These are phyloP conservation scores for Sungouiella thailandica DNA, from an alignment of 805 yeast species.

Conservation along the genomic window DNA sequence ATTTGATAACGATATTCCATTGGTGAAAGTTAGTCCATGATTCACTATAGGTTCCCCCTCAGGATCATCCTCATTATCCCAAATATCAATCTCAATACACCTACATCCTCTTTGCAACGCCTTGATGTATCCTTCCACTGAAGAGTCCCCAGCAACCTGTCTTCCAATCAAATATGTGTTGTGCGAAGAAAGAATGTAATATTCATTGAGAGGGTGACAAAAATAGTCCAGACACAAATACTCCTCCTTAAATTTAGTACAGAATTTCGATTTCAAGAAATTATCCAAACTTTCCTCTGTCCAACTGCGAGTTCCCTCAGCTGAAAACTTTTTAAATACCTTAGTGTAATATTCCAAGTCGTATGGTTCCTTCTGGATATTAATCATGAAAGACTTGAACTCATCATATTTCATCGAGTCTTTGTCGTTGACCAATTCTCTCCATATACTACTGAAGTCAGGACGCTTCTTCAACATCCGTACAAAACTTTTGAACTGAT, in stretches of 20 bases:
- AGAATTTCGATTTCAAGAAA: conserved; percentile 9
- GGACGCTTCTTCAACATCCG: conserved; percentile 56
- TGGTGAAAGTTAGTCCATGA: conserved; percentile 84
- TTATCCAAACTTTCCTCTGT: conserved; percentile 2
- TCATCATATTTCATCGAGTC: conserved; percentile 17
- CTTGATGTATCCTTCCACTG: conserved; percentile 83
- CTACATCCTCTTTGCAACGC: conserved; percentile 90
- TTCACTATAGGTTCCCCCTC: conserved; percentile 74
- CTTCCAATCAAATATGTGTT: conserved; percentile 88
- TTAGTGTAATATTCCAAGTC: conserved; percentile 23
- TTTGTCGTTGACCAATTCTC: conserved; percentile 19
- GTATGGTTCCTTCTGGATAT: conserved; percentile 44
- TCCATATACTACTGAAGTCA: conserved; percentile 56
- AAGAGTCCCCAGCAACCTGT: conserved; percentile 81
- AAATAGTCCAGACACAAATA: conserved; percentile 18
- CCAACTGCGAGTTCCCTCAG: conserved; percentile 12
- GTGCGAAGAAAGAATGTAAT: conserved; percentile 89
- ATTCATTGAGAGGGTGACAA: conserved; percentile 67
- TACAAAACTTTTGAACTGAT: conserved; percentile 74
- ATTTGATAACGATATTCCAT: conserved; percentile 60
- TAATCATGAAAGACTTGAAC: conserved; percentile 37
- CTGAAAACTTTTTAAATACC: conserved; percentile 23
- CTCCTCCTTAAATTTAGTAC: conserved; percentile 6
- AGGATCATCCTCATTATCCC: conserved; percentile 66
- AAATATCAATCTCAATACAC: conserved; percentile 90